These are phyloP conservation scores for Eremochloa ophiuroides DNA, from an alignment of 176 grass and related monocot species.

Conservation along the genomic window DNA sequence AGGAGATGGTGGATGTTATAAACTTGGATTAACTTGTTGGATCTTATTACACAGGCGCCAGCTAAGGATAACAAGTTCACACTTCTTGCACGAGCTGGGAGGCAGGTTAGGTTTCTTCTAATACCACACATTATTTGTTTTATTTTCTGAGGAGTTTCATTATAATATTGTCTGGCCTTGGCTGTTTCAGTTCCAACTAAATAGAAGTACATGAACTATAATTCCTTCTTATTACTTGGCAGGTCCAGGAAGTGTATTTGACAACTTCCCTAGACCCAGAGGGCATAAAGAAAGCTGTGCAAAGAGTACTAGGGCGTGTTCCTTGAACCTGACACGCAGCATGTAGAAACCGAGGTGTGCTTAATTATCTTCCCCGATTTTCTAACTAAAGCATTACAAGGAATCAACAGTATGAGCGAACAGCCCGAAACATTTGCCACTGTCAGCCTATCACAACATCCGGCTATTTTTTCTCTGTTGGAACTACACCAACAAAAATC, in stretches of 20 bases:
- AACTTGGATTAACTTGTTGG: constrained; percentile 15
- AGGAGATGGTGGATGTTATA: neutral
- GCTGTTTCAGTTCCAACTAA: neutral
- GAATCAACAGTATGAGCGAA: neutral
- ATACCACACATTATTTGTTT: neutral
- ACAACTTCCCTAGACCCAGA: constrained; percentile 86
- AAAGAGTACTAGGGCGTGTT: constrained; percentile 75
- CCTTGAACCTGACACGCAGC: constrained; percentile 37
- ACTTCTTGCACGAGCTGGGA: constrained; percentile 93
- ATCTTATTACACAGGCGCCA: constrained; percentile 49
- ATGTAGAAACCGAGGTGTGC: neutral
- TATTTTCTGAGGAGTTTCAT: neutral
- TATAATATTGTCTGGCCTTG: neutral
- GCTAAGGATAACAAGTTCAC: constrained; percentile 89
- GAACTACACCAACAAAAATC: neutral
- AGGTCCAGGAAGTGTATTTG: constrained; percentile 96
- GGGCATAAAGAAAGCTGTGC: constrained; percentile 80
- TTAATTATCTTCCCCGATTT: constrained; percentile 9
- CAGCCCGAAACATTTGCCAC: neutral
- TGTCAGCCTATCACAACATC: neutral
- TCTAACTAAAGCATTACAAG: constrained; percentile 21
- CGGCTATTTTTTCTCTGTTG: neutral
- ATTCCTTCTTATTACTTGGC: constrained; percentile 14
- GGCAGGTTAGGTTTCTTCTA: constrained; percentile 62
- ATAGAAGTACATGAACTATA: neutral